Base-by-base conservation (phyloP, 2,329 filamentous ascomycete genomes). In the Fusarium camptoceras region DNA sequence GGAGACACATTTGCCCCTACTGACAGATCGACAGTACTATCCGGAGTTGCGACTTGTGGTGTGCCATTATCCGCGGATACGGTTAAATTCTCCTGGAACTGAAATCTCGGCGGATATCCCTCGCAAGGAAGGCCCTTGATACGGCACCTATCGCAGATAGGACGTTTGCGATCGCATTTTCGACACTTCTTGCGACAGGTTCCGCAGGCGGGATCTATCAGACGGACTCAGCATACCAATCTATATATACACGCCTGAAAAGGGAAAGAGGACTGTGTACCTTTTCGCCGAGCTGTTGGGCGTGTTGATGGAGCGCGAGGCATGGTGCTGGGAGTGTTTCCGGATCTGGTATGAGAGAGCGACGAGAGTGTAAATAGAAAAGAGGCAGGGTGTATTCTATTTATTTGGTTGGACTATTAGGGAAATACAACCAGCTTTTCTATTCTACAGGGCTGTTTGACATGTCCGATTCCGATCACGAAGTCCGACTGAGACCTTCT, bases 101-200 rank as follows among this genome's bases (percentile, higher is more conserved):
- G 74, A 22, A 77, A 78, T 3, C 64, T 59, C 0, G 76, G 74
- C 1, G 76, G 76, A 22, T 78, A 78, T 6, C 76, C 76, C n/a
- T 78, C 76, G 28, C 76, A 78, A 6, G 73, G 70, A 14, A 78
- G 68, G 8, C 76, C 76, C 27, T 77, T 78, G 11, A 62, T 57
- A 27, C 68, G 70, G 25, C 76, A 78, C 66, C 76, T 69, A 31
- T 76, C 73, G 27, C 76, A 78, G 12, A 73, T 54, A 6, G 76
- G 76, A 2, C 76, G 73, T 28, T 71, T 70, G 9, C 76, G 70
- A 37, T 78, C 76, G 49, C 76, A 78, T 58, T 77, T 78, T n/a
- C 76, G 76, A 41, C 76, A 78, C 56, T 78, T 78, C 28, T 73
- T 78, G 41, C 76, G 75, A 43, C 76, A 78, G 5, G 76, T 78